Evolutionary conservation across 441 rosid genomes (phyloP).

Genomic region (Erysimum cheiri): DNA sequence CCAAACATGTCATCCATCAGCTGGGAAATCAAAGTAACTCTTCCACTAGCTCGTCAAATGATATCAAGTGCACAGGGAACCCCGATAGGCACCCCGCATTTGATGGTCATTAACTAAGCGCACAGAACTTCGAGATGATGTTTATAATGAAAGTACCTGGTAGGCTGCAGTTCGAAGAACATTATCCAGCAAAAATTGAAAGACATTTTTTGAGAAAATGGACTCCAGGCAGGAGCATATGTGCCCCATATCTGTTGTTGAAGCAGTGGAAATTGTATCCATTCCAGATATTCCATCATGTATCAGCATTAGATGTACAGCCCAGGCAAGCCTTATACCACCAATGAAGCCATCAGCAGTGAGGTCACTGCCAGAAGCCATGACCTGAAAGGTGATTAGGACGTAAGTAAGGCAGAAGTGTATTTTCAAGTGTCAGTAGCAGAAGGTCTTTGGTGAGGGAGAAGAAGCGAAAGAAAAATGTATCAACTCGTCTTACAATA

Average conservation of each 20-base stretch:
- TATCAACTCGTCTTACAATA: conserved; percentile 63
- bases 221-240: conserved; percentile 76
- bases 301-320: conserved; percentile 84
- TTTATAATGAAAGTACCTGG: conserved; percentile 57
- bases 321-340: conserved; percentile 91
- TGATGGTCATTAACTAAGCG: conserved; percentile 4
- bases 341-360: conserved; percentile 77
- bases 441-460: conserved; percentile 23
- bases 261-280: conserved; percentile 59
- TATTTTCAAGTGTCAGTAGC: conserved; percentile 26
- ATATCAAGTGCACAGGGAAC: conserved; percentile 21
- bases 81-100: not conserved
- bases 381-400: conserved; percentile 65
- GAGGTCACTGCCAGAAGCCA: conserved; percentile 66
- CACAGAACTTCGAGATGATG: conserved; percentile 1
- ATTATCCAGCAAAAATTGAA: conserved; percentile 82
- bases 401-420: conserved; percentile 34
- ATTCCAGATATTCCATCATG: conserved; percentile 65
- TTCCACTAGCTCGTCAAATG: conserved; percentile 7
- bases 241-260: conserved; percentile 69
- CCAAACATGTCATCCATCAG: conserved; percentile 17
- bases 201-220: conserved; percentile 77
- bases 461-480: conserved; percentile 25
- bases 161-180: conserved; percentile 89
- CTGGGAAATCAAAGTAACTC: conserved; percentile 8